Conservation (phyloP, 106 monocot species). For the Amphibolis antarctica region DNA sequence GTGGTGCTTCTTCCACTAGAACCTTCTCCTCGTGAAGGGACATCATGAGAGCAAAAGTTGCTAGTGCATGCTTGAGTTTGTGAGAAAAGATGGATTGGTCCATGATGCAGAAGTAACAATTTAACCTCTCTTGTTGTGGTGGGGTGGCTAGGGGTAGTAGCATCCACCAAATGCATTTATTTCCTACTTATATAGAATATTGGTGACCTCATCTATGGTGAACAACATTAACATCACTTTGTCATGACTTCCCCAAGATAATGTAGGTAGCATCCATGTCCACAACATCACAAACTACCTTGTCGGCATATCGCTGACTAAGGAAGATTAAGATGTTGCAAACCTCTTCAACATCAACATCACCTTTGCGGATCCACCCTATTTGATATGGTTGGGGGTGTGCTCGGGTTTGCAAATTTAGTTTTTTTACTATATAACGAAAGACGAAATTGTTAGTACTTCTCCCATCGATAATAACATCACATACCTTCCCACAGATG, state of each 20-base stretch:
- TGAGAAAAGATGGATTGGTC: not conserved
- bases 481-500: not conserved
- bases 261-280: slow-evolving; percentile 2
- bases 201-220: not conserved
- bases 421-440: not conserved
- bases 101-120: not conserved
- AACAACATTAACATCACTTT: not conserved
- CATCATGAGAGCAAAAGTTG: not conserved
- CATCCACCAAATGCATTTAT: not conserved
- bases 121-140: not conserved
- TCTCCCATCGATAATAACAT: slow-evolving; percentile 1
- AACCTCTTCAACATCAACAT: not conserved
- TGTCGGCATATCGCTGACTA: not conserved
- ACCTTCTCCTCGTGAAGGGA: too few species aligned
- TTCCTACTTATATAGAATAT: not conserved
- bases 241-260: slow-evolving; percentile 1
- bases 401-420: not conserved
- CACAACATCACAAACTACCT: not conserved
- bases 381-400: not conserved
- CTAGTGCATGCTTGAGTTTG: too few species aligned
- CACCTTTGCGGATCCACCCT: not conserved
- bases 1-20: not conserved
- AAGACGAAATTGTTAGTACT: slow-evolving; percentile 8
- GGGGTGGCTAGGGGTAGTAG: not conserved
- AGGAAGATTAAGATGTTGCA: slow-evolving; percentile 3